phyloP scores from a whole-genome alignment of 2,329 filamentous ascomycete genomes.

The Fusarium vanettenii region DNA sequence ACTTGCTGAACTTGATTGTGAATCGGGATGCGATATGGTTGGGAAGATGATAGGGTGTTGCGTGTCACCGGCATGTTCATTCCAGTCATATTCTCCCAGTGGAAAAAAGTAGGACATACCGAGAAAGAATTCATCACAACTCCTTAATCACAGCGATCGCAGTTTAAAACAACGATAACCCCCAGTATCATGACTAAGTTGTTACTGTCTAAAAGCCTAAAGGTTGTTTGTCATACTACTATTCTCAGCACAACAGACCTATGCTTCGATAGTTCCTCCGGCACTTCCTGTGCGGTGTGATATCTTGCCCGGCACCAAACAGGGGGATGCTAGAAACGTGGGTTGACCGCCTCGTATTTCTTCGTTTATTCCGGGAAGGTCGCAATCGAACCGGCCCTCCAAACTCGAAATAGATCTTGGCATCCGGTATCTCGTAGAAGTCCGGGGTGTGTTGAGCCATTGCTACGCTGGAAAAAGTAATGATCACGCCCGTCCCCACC shows the following conservation, averaged over 20 bases:
- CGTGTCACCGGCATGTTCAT: background rate
- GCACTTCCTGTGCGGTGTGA: background rate
- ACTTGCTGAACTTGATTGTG: no score
- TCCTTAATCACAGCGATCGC: background rate
- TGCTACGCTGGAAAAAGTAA: background rate
- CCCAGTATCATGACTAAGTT: background rate
- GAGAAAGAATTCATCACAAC: background rate
- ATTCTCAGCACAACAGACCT: background rate
- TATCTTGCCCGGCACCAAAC: background rate
- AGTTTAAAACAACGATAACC: background rate
- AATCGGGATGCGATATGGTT: background rate
- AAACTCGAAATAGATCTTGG: background rate
- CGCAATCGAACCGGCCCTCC: background rate
- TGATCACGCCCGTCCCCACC: background rate
- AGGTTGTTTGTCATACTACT: background rate
- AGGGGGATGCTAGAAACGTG: background rate
- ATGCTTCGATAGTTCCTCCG: background rate
- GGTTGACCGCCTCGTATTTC: background rate
- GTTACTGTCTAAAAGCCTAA: background rate
- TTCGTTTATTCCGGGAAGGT: background rate
- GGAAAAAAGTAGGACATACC: rapidly evolving
- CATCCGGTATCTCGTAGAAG: background rate
- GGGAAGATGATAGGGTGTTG: background rate
- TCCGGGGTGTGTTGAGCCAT: background rate
- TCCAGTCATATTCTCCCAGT: background rate